Conservation (phyloP, 257 asterid genomes). For the Nicotiana obtusifolia region DNA sequence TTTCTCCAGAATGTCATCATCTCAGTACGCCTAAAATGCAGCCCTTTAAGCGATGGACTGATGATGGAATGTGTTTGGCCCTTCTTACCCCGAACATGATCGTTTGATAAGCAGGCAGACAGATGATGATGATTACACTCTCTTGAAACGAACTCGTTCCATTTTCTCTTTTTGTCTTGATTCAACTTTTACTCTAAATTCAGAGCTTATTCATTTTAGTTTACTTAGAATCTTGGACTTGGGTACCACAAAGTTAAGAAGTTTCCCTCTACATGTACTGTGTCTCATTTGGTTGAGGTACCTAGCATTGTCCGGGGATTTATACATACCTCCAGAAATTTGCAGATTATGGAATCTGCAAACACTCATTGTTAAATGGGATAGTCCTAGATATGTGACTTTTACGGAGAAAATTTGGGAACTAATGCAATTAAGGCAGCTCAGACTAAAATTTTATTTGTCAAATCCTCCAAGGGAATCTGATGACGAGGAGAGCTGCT, state of each 20-base stretch:
- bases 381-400: accelerated
- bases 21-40: too few relatives aligned
- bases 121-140: background rate
- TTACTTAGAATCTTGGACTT: constrained; percentile 14
- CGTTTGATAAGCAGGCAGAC: background rate
- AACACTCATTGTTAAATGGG: background rate
- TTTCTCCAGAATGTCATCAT: too few relatives aligned
- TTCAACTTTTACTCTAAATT: background rate
- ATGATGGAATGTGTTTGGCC: background rate
- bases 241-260: background rate
- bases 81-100: background rate
- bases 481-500: too few relatives aligned
- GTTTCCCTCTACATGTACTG: background rate
- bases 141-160: background rate
- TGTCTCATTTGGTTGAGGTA: background rate
- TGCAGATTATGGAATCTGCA: background rate
- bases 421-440: background rate
- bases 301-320: background rate
- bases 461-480: too few relatives aligned
- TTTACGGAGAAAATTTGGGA: background rate
- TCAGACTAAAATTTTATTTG: too few relatives aligned
- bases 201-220: background rate
- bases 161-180: too few relatives aligned
- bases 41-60: too few relatives aligned
- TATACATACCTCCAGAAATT: background rate